Conservation (phyloP, 192 early-diverging fungal species). For the Coemansia sp. region DNA sequence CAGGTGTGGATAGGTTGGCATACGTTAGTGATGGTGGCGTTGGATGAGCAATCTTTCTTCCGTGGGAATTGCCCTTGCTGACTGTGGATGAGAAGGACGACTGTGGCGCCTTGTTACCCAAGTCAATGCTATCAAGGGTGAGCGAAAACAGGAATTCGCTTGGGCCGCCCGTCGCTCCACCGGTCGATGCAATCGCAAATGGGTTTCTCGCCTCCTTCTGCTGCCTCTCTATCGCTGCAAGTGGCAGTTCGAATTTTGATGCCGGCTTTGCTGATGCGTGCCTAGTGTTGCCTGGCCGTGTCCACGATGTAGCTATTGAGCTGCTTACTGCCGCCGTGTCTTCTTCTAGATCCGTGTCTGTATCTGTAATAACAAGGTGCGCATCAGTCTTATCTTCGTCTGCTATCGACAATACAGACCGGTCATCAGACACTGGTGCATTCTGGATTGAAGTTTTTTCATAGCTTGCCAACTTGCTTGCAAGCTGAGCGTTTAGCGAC, state of each 20-base stretch:
- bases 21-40: not conserved
- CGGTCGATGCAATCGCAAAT: conserved; percentile 9
- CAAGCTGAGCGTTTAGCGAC: conserved; percentile 17
- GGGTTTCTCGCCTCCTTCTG: conserved; percentile 8
- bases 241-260: conserved; percentile 26
- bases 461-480: conserved; percentile 12
- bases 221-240: conserved; percentile 9
- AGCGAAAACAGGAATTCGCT: conserved; percentile 5
- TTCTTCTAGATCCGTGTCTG: conserved; percentile 15
- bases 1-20: not conserved
- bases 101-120: not conserved
- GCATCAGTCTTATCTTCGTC: not conserved
- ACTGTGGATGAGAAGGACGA: not conserved
- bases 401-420: not conserved
- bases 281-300: no score
- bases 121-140: conserved; percentile 3
- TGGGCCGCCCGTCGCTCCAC: not conserved
- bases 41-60: not conserved
- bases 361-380: conserved; percentile 6
- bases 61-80: no score
- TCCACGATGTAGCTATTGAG: conserved; percentile 6
- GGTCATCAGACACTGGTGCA: no score
- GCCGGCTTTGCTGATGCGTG: not conserved
- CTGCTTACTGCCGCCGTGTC: conserved; percentile 18
- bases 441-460: not conserved